Conservation (phyloP, 2,329 filamentous ascomycete species). For the Apiospora saccharicola region DNA sequence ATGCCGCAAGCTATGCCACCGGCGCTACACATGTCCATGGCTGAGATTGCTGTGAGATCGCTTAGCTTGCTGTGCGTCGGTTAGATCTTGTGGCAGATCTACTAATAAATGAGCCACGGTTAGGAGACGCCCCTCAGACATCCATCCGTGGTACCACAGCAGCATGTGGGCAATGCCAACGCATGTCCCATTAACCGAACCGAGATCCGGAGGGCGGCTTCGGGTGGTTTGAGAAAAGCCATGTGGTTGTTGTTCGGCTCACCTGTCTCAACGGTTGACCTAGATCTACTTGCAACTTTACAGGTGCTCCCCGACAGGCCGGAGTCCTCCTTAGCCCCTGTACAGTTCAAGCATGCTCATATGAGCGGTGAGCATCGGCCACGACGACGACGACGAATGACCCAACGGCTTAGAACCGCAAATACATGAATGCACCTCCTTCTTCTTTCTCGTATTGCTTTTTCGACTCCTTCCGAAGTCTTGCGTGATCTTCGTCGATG, state of each 20-base stretch:
- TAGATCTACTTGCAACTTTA: background rate
- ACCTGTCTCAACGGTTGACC: background rate
- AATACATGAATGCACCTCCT: too few species aligned
- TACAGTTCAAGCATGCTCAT: background rate
- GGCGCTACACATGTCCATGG: background rate
- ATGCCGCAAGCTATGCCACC: background rate
- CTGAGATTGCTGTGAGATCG: conserved; percentile 6
- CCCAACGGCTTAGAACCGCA: background rate
- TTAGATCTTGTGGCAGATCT: conserved; percentile 10
- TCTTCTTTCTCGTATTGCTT: background rate
- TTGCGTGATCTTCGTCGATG: background rate
- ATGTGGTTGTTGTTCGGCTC: background rate
- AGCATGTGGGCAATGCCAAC: conserved; percentile 9
- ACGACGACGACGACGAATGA: background rate
- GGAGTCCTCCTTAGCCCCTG: background rate
- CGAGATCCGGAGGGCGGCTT: background rate
- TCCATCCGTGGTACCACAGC: background rate
- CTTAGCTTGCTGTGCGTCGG: conserved; percentile 5
- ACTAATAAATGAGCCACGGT: background rate
- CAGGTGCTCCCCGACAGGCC: background rate
- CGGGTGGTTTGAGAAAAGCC: background rate
- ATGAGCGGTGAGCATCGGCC: background rate
- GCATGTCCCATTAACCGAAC: conserved; percentile 16
- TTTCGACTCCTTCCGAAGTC: background rate
- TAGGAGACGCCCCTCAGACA: background rate